Base-by-base conservation (phyloP, 768 basidiomycete genomes). In the Goffeauzyma gilvescens region DNA sequence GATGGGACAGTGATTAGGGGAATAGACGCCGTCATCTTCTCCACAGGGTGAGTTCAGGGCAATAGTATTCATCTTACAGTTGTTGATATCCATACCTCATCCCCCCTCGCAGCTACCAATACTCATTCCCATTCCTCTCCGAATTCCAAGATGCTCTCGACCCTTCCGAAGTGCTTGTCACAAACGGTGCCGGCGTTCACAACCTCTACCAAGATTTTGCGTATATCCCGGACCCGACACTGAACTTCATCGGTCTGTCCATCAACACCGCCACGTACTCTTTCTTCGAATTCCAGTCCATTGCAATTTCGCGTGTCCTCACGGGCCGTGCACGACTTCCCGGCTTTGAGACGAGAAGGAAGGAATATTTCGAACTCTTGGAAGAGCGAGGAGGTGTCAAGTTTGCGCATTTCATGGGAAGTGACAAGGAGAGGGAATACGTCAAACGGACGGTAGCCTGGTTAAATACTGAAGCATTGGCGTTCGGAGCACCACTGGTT, bases 221-320 rank as follows among this genome's bases (percentile, higher is more conserved):
- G 45, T 70, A 68, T 47, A 69, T 71, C 35, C 65, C 67, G 8
- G 68, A 71, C 34, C 68, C 69, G 2, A 68, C 69, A 2, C 52
- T 71, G 4, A 60, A 62, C 2, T 69, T 70, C 38, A 35, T 57
- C 35, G 51, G 51, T 13, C 15, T 53, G 10, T 49, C 46, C 24
- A 46, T 56, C 34, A 55, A 55, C 39, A 57, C 55, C 9, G 43
- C 49, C 1, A 45, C 55, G 6, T 52, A n/a, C n/a, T n/a, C n/a
- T n/a, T n/a, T n/a, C 37, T 52, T 55, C 42, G 56, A 58, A 31
- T 53, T 44, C 33, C 56, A 58, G 33, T 44, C 51, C 8, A 45
- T 55, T 22, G 58, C 44, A 10, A 44, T 54, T 45, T 51, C 49
- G 38, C 21, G 54, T 27, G 54, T 50, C 6, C 53, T 44, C 32